Percentiles rank a stretch among this genome's conserved stretches.
Conservation (phyloP, 768 basidiomycete species). For the Paxillus involutus region DNA sequence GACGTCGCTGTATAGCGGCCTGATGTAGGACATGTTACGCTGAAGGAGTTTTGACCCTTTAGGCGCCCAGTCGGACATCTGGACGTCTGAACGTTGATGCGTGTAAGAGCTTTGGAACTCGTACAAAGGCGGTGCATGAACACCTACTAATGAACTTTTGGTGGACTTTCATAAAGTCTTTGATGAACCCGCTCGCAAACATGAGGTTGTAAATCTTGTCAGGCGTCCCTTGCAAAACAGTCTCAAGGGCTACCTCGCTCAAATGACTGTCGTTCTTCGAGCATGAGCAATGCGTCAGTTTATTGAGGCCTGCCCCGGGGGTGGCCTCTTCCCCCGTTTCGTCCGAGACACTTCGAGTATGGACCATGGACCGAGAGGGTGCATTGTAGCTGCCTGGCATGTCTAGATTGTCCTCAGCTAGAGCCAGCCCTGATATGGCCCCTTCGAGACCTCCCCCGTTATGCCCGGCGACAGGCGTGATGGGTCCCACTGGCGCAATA, state of each 20-base stretch:
- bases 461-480: constrained; percentile 23
- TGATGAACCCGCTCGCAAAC: constrained; percentile 94
- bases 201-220: constrained; percentile 96
- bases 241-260: constrained; percentile 72
- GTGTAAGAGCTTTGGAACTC: neutral
- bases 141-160: constrained; percentile 86
- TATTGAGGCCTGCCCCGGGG: constrained; percentile 32
- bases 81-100: constrained; percentile 62
- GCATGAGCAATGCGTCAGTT: constrained; percentile 74
- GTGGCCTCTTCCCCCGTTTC: constrained; percentile 3
- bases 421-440: too few relatives aligned
- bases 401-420: too few relatives aligned
- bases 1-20: constrained; percentile 81
- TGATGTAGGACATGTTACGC: constrained; percentile 95
- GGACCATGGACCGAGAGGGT: constrained; percentile 18
- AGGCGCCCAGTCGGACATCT: constrained; percentile 94
- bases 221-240: constrained; percentile 83
- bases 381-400: constrained; percentile 13
- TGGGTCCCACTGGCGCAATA: constrained; percentile 47
- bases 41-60: constrained; percentile 67
- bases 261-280: constrained; percentile 70
- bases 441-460: constrained; percentile 8
- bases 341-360: constrained; percentile 19
- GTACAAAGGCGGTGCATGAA: too few relatives aligned
- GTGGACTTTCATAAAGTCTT: constrained; percentile 87